Percentiles rank a stretch among this genome's conserved stretches.
These are phyloP conservation scores for Carallia pectinifolia DNA, from an alignment of 345 rosid genomes.

Conservation along the genomic window DNA sequence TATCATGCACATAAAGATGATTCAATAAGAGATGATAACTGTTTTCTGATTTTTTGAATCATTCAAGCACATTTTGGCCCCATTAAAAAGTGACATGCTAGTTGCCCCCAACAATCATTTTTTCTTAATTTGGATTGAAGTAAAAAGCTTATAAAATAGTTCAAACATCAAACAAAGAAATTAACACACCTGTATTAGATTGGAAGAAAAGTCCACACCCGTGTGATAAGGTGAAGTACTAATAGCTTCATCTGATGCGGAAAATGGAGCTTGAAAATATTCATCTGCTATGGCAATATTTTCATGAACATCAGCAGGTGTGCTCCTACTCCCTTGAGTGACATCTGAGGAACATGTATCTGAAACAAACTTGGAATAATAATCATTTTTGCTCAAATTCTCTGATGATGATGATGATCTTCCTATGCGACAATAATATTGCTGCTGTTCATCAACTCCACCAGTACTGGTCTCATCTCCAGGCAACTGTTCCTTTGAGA, in stretches of 20 bases:
- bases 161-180: not conserved
- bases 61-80: too few species aligned
- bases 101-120: too few species aligned
- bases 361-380: slow-evolving; percentile 30
- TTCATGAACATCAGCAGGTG: too few species aligned
- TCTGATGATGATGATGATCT: slow-evolving; percentile 31
- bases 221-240: slow-evolving; percentile 35
- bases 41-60: slow-evolving; percentile 16
- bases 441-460: slow-evolving; percentile 3
- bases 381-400: slow-evolving; percentile 22
- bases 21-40: slow-evolving; percentile 14
- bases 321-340: slow-evolving; percentile 14
- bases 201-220: slow-evolving; percentile 44
- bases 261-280: slow-evolving; percentile 10
- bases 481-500: slow-evolving; percentile 19
- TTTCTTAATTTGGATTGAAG: not conserved
- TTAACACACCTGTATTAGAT: slow-evolving; percentile 40
- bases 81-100: too few species aligned
- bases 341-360: slow-evolving; percentile 46
- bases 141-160: not conserved
- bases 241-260: slow-evolving; percentile 57
- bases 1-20: slow-evolving; percentile 24
- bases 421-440: slow-evolving; percentile 8
- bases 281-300: too few species aligned
- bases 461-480: slow-evolving; percentile 17